Conservation (phyloP, 1,284 basidiomycete species). For the Trametes versicolor region DNA sequence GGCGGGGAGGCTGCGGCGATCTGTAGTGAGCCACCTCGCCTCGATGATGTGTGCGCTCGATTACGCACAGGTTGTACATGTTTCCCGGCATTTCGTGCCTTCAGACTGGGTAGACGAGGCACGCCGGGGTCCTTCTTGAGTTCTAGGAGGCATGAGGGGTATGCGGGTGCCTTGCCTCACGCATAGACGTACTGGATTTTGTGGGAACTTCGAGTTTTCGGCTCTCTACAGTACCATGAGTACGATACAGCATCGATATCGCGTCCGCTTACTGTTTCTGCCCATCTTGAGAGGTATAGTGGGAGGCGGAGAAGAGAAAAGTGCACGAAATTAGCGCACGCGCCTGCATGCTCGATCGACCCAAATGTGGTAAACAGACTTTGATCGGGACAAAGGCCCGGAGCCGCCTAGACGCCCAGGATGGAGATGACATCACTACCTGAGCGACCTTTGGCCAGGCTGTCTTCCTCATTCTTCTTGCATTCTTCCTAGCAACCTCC, state of each 20-base stretch:
- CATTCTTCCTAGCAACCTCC: too few species aligned
- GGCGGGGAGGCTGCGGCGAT: constrained; percentile 26
- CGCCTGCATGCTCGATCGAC: too few species aligned
- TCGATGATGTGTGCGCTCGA: not conserved
- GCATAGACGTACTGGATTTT: constrained; percentile 59
- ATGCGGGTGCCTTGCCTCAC: not conserved
- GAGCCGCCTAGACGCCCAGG: too few species aligned
- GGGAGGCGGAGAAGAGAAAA: not conserved
- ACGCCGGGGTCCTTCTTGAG: constrained; percentile 87
- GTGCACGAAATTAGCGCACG: not conserved
- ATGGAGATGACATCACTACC: too few species aligned
- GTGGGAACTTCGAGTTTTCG: constrained; percentile 58
- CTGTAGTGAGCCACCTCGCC: constrained; percentile 13
- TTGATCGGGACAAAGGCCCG: not conserved
- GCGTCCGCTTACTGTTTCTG: constrained; percentile 59
- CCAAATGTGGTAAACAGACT: too few species aligned
- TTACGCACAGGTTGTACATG: constrained; percentile 50
- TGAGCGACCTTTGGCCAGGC: too few species aligned
- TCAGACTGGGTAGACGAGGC: constrained; percentile 78
- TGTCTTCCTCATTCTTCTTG: too few species aligned
- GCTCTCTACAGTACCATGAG: constrained; percentile 45
- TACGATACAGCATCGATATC: not conserved
- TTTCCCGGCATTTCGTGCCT: constrained; percentile 66
- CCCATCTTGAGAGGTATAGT: constrained; percentile 51
- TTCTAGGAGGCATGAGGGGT: constrained; percentile 52